Evolutionary conservation across 768 basidiomycete species (phyloP), one percentile per base, ranked within the genome.

Genomic region (Tulasnella sp.): DNA sequence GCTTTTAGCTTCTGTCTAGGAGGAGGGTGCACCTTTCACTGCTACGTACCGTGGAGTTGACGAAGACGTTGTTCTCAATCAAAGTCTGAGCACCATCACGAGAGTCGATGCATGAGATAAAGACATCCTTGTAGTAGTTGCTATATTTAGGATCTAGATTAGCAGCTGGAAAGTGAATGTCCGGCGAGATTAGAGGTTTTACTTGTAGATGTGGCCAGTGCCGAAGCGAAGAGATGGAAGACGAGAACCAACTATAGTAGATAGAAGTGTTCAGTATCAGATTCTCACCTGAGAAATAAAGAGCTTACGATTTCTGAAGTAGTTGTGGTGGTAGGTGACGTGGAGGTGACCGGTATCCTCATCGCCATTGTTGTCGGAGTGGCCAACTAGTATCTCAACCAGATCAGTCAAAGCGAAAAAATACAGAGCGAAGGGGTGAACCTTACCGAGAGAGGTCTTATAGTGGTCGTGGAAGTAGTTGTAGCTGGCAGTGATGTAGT

Each of bases 151-250:
- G 2, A 35, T 35, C 35, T 35, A 35, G 2, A 35, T 35, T 35
- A 35, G 35, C 35, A 35, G 35, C 35, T 35, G 35, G 2, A 35
- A 35, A 5, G 35, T 35, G 35, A 35, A 35, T 35, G 35, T 35
- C 35, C 5, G 35, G 2, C 35, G 35, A 35, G 35, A 35, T 35
- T 35, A 35, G 35, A 35, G 35, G 35, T 2, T 73, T 37, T 61
- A 77, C 77, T 51, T 76, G 75, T 55, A 71, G 70, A 71, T 44
- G 70, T 71, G 70, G 44, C 40, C 39, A 3, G 73, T 74, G 39
- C 79, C 79, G 72, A 80, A 80, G 57, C 79, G 79, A 82, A 93
- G 93, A 82, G 87, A 92, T 1, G 85, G 74, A 23, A 76, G 74
- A 51, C 61, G 79, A 55, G 80, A 80, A 48, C 78, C 78, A 72